Conservation (phyloP, 768 basidiomycete species). For the Heimioporus sp. region DNA sequence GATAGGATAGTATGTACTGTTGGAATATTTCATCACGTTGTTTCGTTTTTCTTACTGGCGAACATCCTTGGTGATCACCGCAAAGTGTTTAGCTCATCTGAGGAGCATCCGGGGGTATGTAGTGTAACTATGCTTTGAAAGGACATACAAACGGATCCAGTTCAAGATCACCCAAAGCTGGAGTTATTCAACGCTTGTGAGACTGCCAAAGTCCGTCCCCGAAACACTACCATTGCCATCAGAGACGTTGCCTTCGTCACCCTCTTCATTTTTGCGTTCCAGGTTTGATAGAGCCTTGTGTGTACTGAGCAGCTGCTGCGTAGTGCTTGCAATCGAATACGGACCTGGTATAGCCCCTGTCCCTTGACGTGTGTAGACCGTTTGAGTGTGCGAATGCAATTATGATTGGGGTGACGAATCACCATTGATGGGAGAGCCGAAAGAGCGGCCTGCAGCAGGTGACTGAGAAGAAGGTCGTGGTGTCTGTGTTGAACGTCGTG, state of each 20-base stretch:
- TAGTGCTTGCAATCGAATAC: constrained; percentile 20
- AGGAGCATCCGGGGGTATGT: background rate
- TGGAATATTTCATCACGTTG: too few species aligned
- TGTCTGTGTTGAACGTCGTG: constrained; percentile 25
- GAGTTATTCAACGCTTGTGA: constrained; percentile 49
- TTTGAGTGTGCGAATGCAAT: constrained; percentile 38
- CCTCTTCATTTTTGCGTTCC: constrained; percentile 13
- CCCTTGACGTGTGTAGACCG: constrained; percentile 30
- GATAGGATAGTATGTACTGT: too few species aligned
- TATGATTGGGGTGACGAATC: constrained; percentile 41
- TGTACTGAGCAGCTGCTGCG: constrained; percentile 17
- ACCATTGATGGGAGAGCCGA: constrained; percentile 47
- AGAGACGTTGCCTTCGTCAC: constrained; percentile 30
- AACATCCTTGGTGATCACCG: background rate
- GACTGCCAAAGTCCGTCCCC: constrained; percentile 44
- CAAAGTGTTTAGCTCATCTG: background rate
- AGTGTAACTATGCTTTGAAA: background rate
- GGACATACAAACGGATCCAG: constrained; percentile 3
- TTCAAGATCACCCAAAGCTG: background rate
- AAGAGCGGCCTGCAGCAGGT: constrained; percentile 30
- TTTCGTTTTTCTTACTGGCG: background rate
- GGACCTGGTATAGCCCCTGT: constrained; percentile 23
- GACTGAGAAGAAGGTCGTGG: constrained; percentile 31
- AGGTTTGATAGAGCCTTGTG: constrained; percentile 16
- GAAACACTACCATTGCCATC: constrained; percentile 41